A percentile compares a stretch with the other conserved stretches of the same genome.
Evolutionary conservation across 306 rosid species (phyloP).

Genomic region (Prunus armeniaca): DNA sequence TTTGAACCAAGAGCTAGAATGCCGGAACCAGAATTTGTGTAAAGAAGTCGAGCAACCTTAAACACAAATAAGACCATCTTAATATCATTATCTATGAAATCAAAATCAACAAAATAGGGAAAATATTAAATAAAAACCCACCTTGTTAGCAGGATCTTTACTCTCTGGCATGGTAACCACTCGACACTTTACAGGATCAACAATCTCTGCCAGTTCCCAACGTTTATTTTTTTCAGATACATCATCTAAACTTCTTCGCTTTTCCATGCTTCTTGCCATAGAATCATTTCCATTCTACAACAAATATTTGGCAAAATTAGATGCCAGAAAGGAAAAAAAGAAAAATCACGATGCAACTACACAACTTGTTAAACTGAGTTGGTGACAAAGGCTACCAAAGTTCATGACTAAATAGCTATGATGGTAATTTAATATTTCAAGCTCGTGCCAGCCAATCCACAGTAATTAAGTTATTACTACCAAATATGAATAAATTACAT

Average conservation of each 20-base stretch:
- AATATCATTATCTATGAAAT: not conserved
- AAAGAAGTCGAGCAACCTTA: constrained; percentile 62
- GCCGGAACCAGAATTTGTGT: constrained; percentile 63
- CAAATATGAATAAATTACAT: not conserved
- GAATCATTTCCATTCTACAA: constrained; percentile 48
- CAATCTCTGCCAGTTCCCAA: constrained; percentile 65
- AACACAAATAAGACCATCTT: not conserved
- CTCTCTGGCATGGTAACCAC: constrained; percentile 56
- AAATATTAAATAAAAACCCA: constrained; percentile 15
- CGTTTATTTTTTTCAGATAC: constrained; percentile 48
- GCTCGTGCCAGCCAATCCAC: not conserved
- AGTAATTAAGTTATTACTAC: not conserved
- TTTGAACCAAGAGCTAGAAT: constrained; percentile 69
- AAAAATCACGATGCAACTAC: not conserved
- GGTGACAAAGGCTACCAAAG: not conserved
- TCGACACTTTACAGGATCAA: constrained; percentile 58
- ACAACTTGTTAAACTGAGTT: not conserved
- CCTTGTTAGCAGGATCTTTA: constrained; percentile 60
- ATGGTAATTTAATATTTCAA: not conserved
- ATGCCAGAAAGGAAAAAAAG: not conserved
- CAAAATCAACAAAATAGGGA: not conserved
- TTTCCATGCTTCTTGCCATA: constrained; percentile 47
- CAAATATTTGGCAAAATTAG: not conserved
- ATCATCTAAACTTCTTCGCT: constrained; percentile 53
- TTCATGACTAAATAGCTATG: not conserved